Evolutionary conservation across 257 asterid genomes (phyloP).

Genomic region (Echites panduratus): DNA sequence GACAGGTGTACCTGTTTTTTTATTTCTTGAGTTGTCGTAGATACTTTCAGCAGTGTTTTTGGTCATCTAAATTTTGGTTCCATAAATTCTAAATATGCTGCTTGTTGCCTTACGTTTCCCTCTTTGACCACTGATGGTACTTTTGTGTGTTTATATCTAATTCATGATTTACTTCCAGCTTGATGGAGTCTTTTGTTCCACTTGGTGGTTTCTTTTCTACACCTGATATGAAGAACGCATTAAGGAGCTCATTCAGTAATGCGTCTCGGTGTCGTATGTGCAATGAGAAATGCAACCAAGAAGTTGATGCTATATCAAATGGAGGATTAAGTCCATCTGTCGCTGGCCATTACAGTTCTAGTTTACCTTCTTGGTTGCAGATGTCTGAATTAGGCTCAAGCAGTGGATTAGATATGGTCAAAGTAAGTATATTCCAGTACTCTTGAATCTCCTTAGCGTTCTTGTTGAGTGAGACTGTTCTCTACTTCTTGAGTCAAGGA

Average conservation of each 20-base stretch:
- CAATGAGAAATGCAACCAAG: conserved; percentile 67
- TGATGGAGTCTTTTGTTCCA: conserved; percentile 97
- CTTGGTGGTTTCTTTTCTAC: conserved; percentile 87
- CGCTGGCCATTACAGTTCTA: conserved; percentile 29
- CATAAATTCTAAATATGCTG: not conserved
- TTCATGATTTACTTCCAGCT: conserved; percentile 43
- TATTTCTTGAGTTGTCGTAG: too few species aligned
- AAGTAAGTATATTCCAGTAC: conserved; percentile 42
- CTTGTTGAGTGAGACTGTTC: not conserved
- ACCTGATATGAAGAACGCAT: conserved; percentile 44
- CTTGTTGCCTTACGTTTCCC: not conserved
- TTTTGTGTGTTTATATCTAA: conserved; percentile 6
- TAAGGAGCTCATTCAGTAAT: conserved; percentile 30
- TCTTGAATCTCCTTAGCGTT: not conserved
- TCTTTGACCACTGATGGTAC: not conserved
- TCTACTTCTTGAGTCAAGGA: not conserved
- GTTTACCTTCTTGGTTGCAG: conserved; percentile 55
- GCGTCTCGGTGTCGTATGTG: conserved; percentile 50
- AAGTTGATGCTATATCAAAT: conserved; percentile 38
- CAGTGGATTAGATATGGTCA: conserved; percentile 19
- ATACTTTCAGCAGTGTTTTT: not conserved
- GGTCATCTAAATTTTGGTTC: not conserved
- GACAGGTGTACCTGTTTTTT: too few species aligned
- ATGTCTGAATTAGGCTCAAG: conserved; percentile 25
- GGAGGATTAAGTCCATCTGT: conserved; percentile 31